Conservation (phyloP, 305 asterid genomes). For the Fraxinus velutina region DNA sequence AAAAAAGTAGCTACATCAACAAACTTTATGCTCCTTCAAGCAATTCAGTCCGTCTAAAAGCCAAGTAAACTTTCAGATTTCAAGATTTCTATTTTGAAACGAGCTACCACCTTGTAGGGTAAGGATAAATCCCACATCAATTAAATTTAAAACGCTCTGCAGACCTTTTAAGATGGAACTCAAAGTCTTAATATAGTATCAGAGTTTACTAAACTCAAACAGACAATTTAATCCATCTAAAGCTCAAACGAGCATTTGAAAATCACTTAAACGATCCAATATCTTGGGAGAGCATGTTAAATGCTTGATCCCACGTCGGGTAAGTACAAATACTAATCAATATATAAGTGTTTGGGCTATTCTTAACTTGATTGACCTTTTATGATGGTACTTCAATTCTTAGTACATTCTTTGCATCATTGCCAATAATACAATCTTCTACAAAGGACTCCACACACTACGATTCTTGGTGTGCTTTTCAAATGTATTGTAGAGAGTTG, state of each 20-base stretch:
- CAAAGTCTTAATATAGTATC: neutral
- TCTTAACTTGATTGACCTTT: neutral
- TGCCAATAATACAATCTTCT: neutral
- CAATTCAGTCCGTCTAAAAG: neutral
- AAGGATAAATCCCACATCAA: neutral
- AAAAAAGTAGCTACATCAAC: neutral
- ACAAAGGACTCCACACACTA: neutral
- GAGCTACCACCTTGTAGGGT: neutral
- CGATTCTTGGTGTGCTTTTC: neutral
- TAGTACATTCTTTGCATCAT: neutral
- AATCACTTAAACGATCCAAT: neutral
- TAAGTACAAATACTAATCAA: neutral
- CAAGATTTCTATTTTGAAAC: neutral
- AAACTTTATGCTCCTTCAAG: neutral
- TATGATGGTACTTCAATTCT: neutral
- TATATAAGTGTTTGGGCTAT: neutral
- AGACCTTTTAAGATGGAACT: neutral
- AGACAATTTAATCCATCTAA: neutral
- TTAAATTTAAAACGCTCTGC: too few relatives aligned
- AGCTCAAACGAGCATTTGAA: neutral
- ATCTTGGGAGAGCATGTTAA: neutral
- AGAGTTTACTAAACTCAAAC: neutral
- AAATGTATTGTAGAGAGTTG: neutral
- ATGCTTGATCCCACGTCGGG: neutral
- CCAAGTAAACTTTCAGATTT: neutral